Evolutionary conservation across 495 filamentous ascomycete species (phyloP), one percentile per base, ranked within the genome.

Genomic region (Aspergillus baeticus): DNA sequence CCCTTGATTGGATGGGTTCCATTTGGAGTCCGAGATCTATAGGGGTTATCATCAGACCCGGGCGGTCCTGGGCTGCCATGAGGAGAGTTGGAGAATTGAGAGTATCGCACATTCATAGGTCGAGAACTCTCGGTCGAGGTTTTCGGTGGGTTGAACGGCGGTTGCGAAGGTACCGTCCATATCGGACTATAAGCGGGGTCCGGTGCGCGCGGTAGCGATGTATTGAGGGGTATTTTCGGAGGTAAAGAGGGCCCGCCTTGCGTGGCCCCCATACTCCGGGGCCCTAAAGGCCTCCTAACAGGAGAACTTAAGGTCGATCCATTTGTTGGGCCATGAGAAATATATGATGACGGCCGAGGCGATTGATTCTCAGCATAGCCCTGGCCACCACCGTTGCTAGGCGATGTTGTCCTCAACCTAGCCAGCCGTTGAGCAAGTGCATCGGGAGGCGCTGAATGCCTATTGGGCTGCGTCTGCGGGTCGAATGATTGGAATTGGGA

Each of bases 141-240:
- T 43, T 75, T 58, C 5, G 83, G 83, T 1, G 81, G 81, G 52
- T 83, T 77, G 2, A 71, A 66, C 15, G 69, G 74, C 8, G 66
- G 64, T 33, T 77, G 74, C 0, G 74, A 69, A 15, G 74, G 77
- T 59, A 71, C 69, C 0, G 74, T 72, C 63, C 66, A 71, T 54
- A 75, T 71, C 35, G 92, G 92, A 62, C 86, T 93, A 61, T 97
- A 97, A 10, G 93, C 86, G 11, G 91, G 90, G 64, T 87, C 90
- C 14, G 92, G 92, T 11, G 87, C 74, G 66, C 86, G 85, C 20
- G 92, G 92, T 62, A 97, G 77, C 4, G 79, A 74, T 22, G 73
- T 79, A 53, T 83, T 75, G 4, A 90, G 62, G 14, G 81, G 80
- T 8, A 84, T 63, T 45, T 86, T 84, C 1, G 77, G 78, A 15